Conservation (phyloP, 371 early-diverging fungal genomes). For the Polyrhizophydium stewartii region DNA sequence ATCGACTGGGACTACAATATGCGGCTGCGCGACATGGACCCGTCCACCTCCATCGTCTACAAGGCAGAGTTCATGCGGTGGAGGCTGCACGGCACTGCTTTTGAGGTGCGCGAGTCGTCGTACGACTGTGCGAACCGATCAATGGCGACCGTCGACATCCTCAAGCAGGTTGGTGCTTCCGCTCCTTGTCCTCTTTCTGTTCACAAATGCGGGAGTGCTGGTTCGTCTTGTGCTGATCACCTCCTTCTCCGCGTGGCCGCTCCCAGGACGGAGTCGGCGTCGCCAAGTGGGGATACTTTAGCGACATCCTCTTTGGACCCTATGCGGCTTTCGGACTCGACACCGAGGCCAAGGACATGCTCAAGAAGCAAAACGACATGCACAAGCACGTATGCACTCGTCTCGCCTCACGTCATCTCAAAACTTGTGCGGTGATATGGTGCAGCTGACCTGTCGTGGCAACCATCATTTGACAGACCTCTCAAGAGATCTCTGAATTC, state of each 20-base stretch:
- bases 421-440: constrained; percentile 2
- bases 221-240: too few relatives aligned
- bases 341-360: constrained; percentile 32
- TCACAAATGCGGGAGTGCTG: too few relatives aligned
- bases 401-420: background rate
- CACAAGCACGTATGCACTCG: constrained; percentile 20
- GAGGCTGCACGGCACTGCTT: constrained; percentile 34
- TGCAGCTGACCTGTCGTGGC: background rate
- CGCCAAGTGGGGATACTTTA: constrained; percentile 46
- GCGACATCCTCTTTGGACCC: constrained; percentile 45
- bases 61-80: constrained; percentile 36
- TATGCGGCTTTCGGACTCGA: constrained; percentile 40
- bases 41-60: background rate
- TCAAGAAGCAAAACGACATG: constrained; percentile 32
- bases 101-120: constrained; percentile 31
- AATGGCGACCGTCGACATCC: constrained; percentile 32
- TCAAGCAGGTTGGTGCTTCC: constrained; percentile 27
- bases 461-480: constrained; percentile 4
- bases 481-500: constrained; percentile 7
- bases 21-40: constrained; percentile 28
- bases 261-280: constrained; percentile 23
- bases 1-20: constrained; percentile 58
- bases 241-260: background rate
- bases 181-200: too few relatives aligned
- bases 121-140: constrained; percentile 34